Evolutionary conservation across 2,329 filamentous ascomycete species (phyloP).

Genomic region (Ophiostoma australiae): DNA sequence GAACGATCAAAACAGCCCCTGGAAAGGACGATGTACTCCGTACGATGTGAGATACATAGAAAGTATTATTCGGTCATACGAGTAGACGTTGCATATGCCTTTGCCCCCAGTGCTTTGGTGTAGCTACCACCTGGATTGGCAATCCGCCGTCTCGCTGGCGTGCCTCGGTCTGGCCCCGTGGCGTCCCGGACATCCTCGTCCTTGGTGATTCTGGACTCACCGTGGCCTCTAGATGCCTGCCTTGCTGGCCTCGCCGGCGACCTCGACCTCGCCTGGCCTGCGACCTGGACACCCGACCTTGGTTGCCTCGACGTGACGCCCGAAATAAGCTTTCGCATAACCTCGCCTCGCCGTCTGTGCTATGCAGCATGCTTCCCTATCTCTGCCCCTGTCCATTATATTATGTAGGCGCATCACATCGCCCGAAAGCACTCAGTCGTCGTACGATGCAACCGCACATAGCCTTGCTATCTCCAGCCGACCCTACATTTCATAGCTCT

Average conservation of each 20-base stretch:
- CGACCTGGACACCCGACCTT: not conserved
- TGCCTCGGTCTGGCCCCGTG: not conserved
- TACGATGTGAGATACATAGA: not conserved
- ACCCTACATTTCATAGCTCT: not conserved
- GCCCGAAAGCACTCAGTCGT: not conserved
- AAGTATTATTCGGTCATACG: not conserved
- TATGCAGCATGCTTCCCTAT: not conserved
- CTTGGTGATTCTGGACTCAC: not conserved
- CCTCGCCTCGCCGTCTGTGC: conserved; percentile 3
- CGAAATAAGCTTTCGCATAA: conserved; percentile 10
- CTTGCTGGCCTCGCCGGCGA: not conserved
- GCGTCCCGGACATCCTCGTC: not conserved
- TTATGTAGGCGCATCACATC: not conserved
- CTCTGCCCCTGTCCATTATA: not conserved
- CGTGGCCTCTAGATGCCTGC: not conserved
- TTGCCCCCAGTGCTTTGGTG: not conserved
- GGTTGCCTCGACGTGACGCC: not conserved
- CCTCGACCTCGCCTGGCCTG: not conserved
- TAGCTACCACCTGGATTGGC: not conserved
- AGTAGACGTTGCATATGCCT: not conserved
- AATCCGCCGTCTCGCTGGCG: conserved; percentile 8
- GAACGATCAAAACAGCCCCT: not conserved
- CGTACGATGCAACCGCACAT: not conserved
- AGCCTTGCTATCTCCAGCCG: not conserved
- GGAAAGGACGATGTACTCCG: not conserved